Evolutionary conservation across 225 moss, liverwort and hornwort genomes (phyloP), one percentile per base, ranked within the genome.

Genomic region (Physcomitrium patens): DNA sequence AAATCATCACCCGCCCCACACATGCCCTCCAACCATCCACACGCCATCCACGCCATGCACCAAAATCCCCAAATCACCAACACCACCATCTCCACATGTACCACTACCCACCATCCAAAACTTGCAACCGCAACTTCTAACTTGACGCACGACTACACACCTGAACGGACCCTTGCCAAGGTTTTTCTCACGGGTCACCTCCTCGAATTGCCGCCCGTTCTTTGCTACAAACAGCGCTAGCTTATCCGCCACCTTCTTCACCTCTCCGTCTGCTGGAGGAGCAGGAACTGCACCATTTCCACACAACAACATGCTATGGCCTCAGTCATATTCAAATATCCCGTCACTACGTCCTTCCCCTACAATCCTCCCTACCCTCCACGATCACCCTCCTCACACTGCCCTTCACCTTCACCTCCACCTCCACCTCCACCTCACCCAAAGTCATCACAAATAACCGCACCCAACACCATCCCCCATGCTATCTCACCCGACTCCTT

Each of bases 221-320:
- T 95, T 93, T 49, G 99, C 99, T 43, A 99, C 99, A 78, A 99
- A 99, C 57, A 85, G 92, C 65, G 99, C 93, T 60, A 99, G 77
- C 79, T 95, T 99, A 72, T 99, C 99, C 26, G 95, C 95, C 70
- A 95, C 99, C 83, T 95, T 99, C 84, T 87, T 99, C 52, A 99
- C 89, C 78, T 99, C 99, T 58, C 83, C 87, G 81, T 95, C 91
- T 55, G 79, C 62, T 62, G 93, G 91, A 44, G 90, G 83, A 57
- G 82, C 64, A 47, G 86, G 77, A 72, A 78, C 97, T 97, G 86
- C 81, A 26, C 19, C 75, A 68, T 63, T 45, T 59, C 28, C 65
- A 14, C 47, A 6, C 0, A 51, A 67, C 8, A 71, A 63, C 9
- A 26, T 9, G 52, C 71, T 74, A 80, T 20, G 64, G 7, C 68